These are phyloP conservation scores for Mycena chlorophos DNA, from an alignment of 768 basidiomycete genomes.

Conservation along the genomic window DNA sequence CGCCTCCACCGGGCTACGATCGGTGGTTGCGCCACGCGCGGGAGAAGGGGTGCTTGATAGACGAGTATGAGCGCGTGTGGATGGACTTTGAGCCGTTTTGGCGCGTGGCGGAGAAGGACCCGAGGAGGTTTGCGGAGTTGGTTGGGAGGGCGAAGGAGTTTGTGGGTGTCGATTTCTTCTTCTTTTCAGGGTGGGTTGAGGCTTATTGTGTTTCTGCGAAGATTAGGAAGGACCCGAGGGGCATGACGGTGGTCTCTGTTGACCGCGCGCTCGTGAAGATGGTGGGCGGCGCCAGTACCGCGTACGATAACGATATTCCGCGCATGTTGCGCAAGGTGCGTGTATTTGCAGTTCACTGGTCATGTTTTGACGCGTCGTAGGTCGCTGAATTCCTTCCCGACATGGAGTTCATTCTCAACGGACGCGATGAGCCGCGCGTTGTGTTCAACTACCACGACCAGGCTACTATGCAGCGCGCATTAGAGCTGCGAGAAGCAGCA, in stretches of 20 bases:
- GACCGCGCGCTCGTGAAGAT: neutral
- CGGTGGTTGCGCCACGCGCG: neutral
- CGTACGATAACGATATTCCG: too few relatives aligned
- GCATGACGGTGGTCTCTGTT: neutral
- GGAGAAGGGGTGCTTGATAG: neutral
- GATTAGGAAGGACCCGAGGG: neutral
- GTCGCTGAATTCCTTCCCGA: slow-evolving; percentile 3
- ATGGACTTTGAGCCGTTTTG: slow-evolving; percentile 10
- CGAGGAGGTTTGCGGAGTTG: slow-evolving; percentile 1
- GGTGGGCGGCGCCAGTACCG: neutral
- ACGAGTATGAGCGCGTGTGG: neutral
- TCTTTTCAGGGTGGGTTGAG: neutral
- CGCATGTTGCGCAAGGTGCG: too few relatives aligned
- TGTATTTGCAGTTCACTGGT: neutral
- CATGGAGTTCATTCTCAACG: slow-evolving; percentile 8
- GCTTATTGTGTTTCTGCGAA: neutral
- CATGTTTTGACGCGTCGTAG: too few relatives aligned
- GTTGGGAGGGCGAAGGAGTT: neutral
- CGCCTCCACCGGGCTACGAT: neutral
- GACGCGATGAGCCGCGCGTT: slow-evolving; percentile 13
- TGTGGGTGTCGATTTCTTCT: neutral
- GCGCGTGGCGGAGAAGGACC: neutral
- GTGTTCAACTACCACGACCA: neutral
- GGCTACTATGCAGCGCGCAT: neutral
- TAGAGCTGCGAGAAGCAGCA: neutral